Percentiles rank a stretch among this genome's conserved stretches.
Evolutionary conservation across 2,329 filamentous ascomycete species (phyloP).

Genomic region (Harringtonia aguacate): DNA sequence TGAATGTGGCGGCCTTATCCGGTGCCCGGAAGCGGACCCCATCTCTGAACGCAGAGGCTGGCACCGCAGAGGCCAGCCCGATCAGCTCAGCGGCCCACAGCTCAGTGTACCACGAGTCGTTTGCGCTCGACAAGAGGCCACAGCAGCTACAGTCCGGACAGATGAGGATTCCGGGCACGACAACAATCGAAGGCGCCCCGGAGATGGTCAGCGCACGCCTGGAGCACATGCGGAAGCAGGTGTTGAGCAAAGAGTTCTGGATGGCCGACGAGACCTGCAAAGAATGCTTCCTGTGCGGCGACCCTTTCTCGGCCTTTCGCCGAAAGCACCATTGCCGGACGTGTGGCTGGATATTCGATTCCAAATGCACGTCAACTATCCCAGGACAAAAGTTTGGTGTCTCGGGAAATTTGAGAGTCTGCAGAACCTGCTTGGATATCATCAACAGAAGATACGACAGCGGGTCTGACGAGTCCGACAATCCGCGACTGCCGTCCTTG

Average conservation of each 20-base stretch:
- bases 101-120: constrained; percentile 46
- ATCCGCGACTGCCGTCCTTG: constrained; percentile 54
- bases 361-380: constrained; percentile 89
- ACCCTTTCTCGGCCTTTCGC: constrained; percentile 84
- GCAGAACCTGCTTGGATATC: constrained; percentile 83
- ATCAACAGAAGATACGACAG: constrained; percentile 88
- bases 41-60: not conserved
- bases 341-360: constrained; percentile 97
- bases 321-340: constrained; percentile 93
- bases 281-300: constrained; percentile 88
- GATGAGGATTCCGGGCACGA: constrained; percentile 45
- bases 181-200: constrained; percentile 43
- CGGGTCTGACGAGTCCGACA: constrained; percentile 75
- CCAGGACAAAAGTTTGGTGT: constrained; percentile 82
- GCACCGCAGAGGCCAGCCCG: constrained; percentile 44
- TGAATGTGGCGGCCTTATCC: constrained; percentile 35
- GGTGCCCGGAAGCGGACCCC: constrained; percentile 19
- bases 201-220: constrained; percentile 50
- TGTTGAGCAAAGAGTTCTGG: constrained; percentile 94
- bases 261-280: constrained; percentile 99
- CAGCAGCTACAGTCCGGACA: constrained; percentile 34
- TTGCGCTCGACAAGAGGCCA: constrained; percentile 33
- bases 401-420: constrained; percentile 73
- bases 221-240: constrained; percentile 69
- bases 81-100: constrained; percentile 49